Percentiles rank a stretch among this genome's conserved stretches.
These are phyloP conservation scores for Exophiala bonariae DNA, from an alignment of 2,329 filamentous ascomycete genomes.

Conservation along the genomic window DNA sequence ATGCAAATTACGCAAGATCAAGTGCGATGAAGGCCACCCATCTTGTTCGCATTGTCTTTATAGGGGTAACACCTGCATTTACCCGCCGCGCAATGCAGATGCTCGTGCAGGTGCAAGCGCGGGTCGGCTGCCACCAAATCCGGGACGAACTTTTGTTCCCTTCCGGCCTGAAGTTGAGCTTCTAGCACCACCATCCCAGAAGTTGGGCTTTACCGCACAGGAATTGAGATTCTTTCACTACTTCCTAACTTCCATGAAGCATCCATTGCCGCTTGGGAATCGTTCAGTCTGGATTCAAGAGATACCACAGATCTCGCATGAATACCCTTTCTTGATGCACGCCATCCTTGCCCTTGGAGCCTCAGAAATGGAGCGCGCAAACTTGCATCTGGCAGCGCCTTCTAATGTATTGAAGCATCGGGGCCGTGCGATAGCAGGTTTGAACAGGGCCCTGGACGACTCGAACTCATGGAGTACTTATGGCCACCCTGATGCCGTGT, in stretches of 20 bases:
- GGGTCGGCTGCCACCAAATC: not conserved
- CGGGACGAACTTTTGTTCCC: not conserved
- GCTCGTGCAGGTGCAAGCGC: not conserved
- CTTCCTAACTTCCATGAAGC: constrained; percentile 49
- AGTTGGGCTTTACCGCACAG: constrained; percentile 34
- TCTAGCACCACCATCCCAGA: not conserved
- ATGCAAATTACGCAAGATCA: constrained; percentile 4
- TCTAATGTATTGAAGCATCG: constrained; percentile 63
- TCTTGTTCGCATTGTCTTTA: constrained; percentile 32
- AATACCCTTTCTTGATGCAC: constrained; percentile 69
- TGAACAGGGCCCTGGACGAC: constrained; percentile 52
- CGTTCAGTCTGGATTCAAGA: constrained; percentile 66
- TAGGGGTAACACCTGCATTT: constrained; percentile 32
- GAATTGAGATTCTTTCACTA: constrained; percentile 55
- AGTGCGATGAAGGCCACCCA: constrained; percentile 2
- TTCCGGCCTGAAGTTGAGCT: not conserved
- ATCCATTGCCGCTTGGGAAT: constrained; percentile 64
- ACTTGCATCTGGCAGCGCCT: constrained; percentile 50
- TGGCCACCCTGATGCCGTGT: constrained; percentile 26
- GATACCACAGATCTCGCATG: constrained; percentile 65
- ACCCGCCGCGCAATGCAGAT: constrained; percentile 24
- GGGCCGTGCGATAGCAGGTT: constrained; percentile 61
- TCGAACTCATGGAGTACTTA: constrained; percentile 13
- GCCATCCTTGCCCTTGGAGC: constrained; percentile 67
- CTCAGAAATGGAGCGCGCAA: constrained; percentile 54